These are phyloP conservation scores for Fusarium concolor DNA, from an alignment of 2,329 filamentous ascomycete genomes.

Conservation along the genomic window DNA sequence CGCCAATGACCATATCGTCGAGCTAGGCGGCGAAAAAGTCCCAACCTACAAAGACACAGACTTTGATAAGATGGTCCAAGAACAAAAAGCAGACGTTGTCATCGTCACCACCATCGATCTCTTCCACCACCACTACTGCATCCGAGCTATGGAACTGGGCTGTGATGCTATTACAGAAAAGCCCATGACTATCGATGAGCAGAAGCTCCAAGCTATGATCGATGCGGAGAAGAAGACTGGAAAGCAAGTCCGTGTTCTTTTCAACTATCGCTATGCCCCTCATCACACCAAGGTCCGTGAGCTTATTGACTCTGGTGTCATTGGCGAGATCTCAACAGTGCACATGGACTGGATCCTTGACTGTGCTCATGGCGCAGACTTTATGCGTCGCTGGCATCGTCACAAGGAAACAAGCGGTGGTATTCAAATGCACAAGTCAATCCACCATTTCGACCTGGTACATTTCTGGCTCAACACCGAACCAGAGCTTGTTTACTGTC, in stretches of 20 bases:
- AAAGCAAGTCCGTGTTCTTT: slow-evolving; percentile 66
- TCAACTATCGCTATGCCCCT: slow-evolving; percentile 74
- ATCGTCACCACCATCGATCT: slow-evolving; percentile 73
- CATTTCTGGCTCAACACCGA: slow-evolving; percentile 69
- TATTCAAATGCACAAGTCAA: slow-evolving; percentile 71
- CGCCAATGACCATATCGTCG: slow-evolving; percentile 61
- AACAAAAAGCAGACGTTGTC: slow-evolving; percentile 68
- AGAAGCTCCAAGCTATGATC: slow-evolving; percentile 62
- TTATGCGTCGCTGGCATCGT: slow-evolving; percentile 72
- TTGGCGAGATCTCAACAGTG: slow-evolving; percentile 66
- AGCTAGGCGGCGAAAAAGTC: slow-evolving; percentile 60
- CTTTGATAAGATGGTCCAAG: slow-evolving; percentile 68
- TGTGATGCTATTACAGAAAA: slow-evolving; percentile 72
- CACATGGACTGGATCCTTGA: slow-evolving; percentile 74
- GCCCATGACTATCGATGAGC: slow-evolving; percentile 71
- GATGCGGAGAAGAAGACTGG: slow-evolving; percentile 47
- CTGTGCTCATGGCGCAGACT: slow-evolving; percentile 70
- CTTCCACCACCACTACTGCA: slow-evolving; percentile 70
- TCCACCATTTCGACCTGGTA: slow-evolving; percentile 72
- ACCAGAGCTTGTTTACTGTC: slow-evolving; percentile 67
- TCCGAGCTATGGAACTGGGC: slow-evolving; percentile 68
- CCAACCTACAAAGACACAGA: slow-evolving; percentile 65
- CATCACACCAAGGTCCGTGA: slow-evolving; percentile 71
- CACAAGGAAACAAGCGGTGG: slow-evolving; percentile 70
- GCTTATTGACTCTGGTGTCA: slow-evolving; percentile 63